phyloP scores from a whole-genome alignment of 192 early-diverging fungal genomes.

The Backusella tarrabulga region DNA sequence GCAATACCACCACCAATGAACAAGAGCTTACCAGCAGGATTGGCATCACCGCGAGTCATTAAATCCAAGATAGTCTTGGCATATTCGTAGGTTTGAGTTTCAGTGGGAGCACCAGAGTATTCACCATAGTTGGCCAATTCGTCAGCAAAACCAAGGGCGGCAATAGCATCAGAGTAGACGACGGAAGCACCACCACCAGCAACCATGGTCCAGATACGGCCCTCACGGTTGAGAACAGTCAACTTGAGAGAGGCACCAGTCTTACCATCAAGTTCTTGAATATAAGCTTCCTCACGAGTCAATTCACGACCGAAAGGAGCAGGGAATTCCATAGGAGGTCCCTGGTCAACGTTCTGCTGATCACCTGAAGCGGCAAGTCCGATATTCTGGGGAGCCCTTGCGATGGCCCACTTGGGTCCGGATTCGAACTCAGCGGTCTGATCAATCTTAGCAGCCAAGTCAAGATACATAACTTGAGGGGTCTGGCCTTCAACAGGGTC shows the following conservation, averaged over 20 bases:
- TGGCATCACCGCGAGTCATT: constrained; percentile 85
- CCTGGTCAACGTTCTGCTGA: constrained; percentile 55
- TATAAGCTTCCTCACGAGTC: constrained; percentile 96
- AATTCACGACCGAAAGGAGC: constrained; percentile 97
- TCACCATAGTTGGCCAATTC: constrained; percentile 99
- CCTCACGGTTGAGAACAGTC: constrained; percentile 93
- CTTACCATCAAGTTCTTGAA: constrained; percentile 96
- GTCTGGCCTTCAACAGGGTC: constrained; percentile 53
- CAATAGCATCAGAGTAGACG: constrained; percentile 98
- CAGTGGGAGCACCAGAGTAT: constrained; percentile 99
- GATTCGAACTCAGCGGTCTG: constrained; percentile 97
- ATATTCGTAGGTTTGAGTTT: constrained; percentile 99
- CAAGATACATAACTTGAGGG: constrained; percentile 86
- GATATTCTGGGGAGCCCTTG: constrained; percentile 61
- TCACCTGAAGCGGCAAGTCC: constrained; percentile 32
- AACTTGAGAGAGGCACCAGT: constrained; percentile 98
- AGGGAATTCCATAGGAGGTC: constrained; percentile 94
- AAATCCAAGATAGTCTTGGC: constrained; percentile 97
- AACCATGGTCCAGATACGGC: constrained; percentile 99
- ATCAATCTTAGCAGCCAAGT: constrained; percentile 97
- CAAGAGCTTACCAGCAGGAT: constrained; percentile 93
- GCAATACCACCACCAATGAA: constrained; percentile 99
- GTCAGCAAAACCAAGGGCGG: constrained; percentile 89
- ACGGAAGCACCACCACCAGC: constrained; percentile 99
- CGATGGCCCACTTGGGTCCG: constrained; percentile 95